Conservation (phyloP, 768 basidiomycete genomes). For the Tricholoma terreum region DNA sequence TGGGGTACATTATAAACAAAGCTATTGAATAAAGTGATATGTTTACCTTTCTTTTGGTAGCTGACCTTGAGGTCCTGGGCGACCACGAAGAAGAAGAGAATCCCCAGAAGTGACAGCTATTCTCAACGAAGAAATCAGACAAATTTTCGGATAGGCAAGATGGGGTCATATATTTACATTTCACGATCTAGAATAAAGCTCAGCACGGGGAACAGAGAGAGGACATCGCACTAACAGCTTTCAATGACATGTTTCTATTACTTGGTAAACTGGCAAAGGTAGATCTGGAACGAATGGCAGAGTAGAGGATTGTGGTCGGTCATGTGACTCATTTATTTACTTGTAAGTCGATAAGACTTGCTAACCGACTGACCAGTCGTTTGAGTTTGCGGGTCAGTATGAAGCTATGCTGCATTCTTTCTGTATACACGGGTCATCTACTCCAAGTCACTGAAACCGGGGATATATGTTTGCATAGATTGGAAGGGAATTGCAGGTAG, state of each 20-base stretch:
- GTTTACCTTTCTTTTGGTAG: slow-evolving; percentile 84
- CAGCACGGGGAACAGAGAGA: background rate
- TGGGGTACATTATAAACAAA: slow-evolving; percentile 26
- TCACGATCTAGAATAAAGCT: slow-evolving; percentile 43
- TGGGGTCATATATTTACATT: slow-evolving; percentile 39
- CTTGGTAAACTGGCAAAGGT: slow-evolving; percentile 6
- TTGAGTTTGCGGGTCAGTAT: too few relatives aligned
- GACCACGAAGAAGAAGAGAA: slow-evolving; percentile 78
- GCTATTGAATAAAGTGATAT: background rate
- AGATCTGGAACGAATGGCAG: background rate
- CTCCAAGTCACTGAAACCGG: too few relatives aligned
- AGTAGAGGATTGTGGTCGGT: background rate
- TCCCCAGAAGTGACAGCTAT: slow-evolving; percentile 89
- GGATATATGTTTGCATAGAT: background rate
- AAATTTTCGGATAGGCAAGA: background rate
- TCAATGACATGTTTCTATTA: slow-evolving; percentile 55
- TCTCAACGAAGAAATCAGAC: background rate
- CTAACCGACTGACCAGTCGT: too few relatives aligned
- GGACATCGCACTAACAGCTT: slow-evolving; percentile 53
- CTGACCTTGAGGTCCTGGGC: slow-evolving; percentile 77
- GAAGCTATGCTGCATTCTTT: too few relatives aligned
- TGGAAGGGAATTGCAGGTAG: background rate
- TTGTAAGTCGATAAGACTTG: too few relatives aligned
- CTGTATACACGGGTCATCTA: too few relatives aligned
- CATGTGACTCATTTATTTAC: slow-evolving; percentile 6